phyloP scores from a whole-genome alignment of 2,329 filamentous ascomycete species.

The Thelonectria rubi region DNA sequence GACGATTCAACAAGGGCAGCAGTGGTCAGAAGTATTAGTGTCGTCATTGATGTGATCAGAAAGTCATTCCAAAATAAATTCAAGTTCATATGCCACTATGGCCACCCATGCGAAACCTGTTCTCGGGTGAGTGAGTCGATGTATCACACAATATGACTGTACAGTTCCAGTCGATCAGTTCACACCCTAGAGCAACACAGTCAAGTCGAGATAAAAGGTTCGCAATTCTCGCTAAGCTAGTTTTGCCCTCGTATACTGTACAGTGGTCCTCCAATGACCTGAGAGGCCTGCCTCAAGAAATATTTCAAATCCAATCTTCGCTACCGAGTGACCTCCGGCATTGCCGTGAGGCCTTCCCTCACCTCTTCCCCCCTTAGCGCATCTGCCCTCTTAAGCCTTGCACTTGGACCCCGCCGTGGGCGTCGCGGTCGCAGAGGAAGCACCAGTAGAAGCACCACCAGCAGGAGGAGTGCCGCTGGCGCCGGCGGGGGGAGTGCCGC shows the following conservation, averaged over 20 bases:
- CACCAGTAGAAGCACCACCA: conserved; percentile 8
- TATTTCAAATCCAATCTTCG: neutral
- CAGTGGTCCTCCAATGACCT: neutral
- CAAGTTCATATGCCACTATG: too few relatives aligned
- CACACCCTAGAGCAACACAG: neutral
- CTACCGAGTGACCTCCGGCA: neutral
- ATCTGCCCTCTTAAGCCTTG: conserved; percentile 2
- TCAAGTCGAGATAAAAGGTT: neutral
- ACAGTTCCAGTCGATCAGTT: neutral
- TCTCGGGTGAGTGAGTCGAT: too few relatives aligned
- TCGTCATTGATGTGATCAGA: too few relatives aligned
- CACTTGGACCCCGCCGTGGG: conserved; percentile 15
- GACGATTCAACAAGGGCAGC: neutral
- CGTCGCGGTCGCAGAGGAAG: conserved; percentile 1
- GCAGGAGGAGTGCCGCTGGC: conserved; percentile 22
- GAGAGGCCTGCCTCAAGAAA: neutral
- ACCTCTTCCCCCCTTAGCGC: neutral
- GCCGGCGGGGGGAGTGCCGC: conserved; percentile 14
- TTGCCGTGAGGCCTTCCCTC: neutral
- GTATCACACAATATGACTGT: too few relatives aligned
- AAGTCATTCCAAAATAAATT: too few relatives aligned
- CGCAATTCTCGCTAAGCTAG: neutral
- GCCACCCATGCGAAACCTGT: too few relatives aligned
- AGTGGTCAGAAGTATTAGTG: too few relatives aligned
- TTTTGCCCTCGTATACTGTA: neutral